Base-by-base conservation (phyloP, 106 monocot genomes). In the Dioscorea zingiberensis region DNA sequence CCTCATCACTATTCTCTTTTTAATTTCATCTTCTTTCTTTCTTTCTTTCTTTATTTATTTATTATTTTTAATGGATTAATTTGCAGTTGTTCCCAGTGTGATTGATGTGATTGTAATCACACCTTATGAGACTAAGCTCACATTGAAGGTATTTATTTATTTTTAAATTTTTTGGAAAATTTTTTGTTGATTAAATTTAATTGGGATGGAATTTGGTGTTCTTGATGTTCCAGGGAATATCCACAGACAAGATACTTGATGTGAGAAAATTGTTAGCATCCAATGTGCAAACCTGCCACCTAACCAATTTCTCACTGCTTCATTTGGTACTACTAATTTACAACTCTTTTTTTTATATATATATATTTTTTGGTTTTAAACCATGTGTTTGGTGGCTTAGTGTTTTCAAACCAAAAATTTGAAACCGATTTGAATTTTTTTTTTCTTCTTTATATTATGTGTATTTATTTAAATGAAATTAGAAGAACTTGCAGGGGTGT, bases 241-340 rank as follows among this genome's bases (percentile, higher is more conserved):
- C 94, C 17, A 87, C 94, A 45, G 94, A 94, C 60, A 90, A 70
- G 66, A 70, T 91, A 21, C 38, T 94, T 26, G 94, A 94, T 69
- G 87, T 94, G 76, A 82, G 76, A 64, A 94, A 83, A 74, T 72
- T 94, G 58, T 4, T 94, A 51, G 78, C 73, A 18, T 85, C 90
- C 12, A 64, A 87, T 70, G 80, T 80, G 3, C 77, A 83, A 53
- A 94, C 90, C 7, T 94, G 94, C 59, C 94, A 94, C 26, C 62
- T 94, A 15, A 94, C 94, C 11, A 87, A 80, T 56, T 94, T 87
- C 56, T 91, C 94, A 58, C 76, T 94, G 8, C 53, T 65, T 0
- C 94, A 94, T 62, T 62, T 44, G 87, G 94, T 94, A 86, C 18
- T 38, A 25, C 14, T 4, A n/a, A n/a, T n/a, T n/a, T n/a, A n/a